A percentile compares a stretch with the other conserved stretches of the same genome.
Evolutionary conservation across 768 basidiomycete species (phyloP).

Genomic region (Mycena indigotica): DNA sequence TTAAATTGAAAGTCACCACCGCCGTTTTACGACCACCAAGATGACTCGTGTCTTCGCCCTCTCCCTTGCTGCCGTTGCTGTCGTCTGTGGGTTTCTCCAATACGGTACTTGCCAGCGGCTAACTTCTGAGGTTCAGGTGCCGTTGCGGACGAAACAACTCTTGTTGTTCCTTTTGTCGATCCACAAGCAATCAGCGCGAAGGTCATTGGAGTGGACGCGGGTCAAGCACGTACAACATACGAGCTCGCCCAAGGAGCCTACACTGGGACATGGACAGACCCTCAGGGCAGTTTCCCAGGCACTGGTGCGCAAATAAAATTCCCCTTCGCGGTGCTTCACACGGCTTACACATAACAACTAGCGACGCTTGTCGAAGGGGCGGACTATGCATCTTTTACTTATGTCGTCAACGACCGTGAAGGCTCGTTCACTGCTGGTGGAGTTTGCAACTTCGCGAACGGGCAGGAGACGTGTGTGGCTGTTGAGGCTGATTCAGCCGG

Average conservation of each 20-base stretch:
- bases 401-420: conserved; percentile 24
- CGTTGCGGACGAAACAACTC: conserved; percentile 9
- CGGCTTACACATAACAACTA: too few relatives aligned
- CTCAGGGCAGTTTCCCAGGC: conserved; percentile 19
- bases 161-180: conserved; percentile 19
- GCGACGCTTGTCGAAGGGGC: conserved; percentile 50
- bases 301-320: conserved; percentile 23
- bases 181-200: conserved; percentile 18
- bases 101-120: not conserved
- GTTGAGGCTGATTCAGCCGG: conserved; percentile 9
- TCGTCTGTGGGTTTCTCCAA: conserved; percentile 5
- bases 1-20: too few relatives aligned
- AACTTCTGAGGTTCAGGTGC: conserved; percentile 5
- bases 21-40: not conserved
- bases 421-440: conserved; percentile 28
- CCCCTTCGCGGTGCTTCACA: too few relatives aligned
- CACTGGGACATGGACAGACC: conserved; percentile 20
- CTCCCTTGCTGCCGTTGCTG: conserved; percentile 3
- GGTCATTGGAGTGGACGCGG: conserved; percentile 14
- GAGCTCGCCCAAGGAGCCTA: conserved; percentile 15
- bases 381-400: conserved; percentile 40
- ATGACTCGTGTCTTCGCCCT: conserved; percentile 16
- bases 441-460: conserved; percentile 4
- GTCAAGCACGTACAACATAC: conserved; percentile 16
- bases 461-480: conserved; percentile 27